phyloP scores from a whole-genome alignment of 1,284 basidiomycete species.

The Inonotus hispidus region DNA sequence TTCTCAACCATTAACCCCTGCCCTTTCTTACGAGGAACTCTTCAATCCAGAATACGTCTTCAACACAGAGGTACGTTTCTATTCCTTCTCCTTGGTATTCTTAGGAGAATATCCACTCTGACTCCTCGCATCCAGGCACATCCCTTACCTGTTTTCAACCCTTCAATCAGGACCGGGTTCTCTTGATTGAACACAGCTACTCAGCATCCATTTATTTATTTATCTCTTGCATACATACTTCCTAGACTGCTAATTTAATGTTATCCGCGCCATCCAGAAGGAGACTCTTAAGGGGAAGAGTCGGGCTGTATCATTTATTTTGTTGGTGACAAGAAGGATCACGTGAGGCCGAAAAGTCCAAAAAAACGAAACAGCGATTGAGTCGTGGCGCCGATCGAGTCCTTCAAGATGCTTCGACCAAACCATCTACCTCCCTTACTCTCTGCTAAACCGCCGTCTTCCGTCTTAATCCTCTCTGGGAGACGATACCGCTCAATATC shows the following conservation, averaged over 20 bases:
- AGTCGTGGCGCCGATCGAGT: not conserved
- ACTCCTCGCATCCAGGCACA: constrained; percentile 46
- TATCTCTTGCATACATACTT: too few species aligned
- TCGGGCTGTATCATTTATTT: too few species aligned
- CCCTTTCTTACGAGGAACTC: not conserved
- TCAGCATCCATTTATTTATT: too few species aligned
- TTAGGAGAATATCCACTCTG: not conserved
- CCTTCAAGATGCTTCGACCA: constrained; percentile 9
- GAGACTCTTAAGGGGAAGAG: too few species aligned
- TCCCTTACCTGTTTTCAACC: constrained; percentile 59
- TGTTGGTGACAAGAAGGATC: not conserved
- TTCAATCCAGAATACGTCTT: constrained; percentile 73
- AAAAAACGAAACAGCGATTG: not conserved
- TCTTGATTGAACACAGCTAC: constrained; percentile 30
- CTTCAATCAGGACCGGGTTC: constrained; percentile 48
- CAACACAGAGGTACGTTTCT: constrained; percentile 75
- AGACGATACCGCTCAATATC: constrained; percentile 43
- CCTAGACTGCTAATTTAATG: too few species aligned
- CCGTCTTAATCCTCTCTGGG: not conserved
- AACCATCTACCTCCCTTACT: not conserved
- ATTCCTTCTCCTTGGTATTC: not conserved
- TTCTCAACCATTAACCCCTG: not conserved
- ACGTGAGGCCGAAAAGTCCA: not conserved
- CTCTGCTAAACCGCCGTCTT: constrained; percentile 2
- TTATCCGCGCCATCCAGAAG: too few species aligned